A percentile compares a stretch with the other conserved stretches of the same genome.
phyloP scores from a whole-genome alignment of 495 filamentous ascomycete species.

The Talaromyces nanjingensis region DNA sequence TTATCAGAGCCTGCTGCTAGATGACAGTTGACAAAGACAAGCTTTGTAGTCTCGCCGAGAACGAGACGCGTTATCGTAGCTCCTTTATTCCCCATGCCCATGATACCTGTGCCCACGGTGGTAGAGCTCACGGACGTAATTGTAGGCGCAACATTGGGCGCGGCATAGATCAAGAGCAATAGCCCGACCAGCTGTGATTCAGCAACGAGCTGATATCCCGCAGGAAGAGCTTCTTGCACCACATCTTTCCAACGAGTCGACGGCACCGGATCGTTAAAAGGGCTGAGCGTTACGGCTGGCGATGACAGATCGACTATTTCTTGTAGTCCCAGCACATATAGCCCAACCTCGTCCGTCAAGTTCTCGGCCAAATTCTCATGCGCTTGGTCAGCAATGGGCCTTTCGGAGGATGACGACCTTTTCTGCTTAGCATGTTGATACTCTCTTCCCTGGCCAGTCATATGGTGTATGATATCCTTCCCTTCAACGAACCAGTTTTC shows the following conservation, averaged over 20 bases:
- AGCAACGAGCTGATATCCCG: slow-evolving; percentile 67
- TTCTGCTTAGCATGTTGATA: slow-evolving; percentile 18
- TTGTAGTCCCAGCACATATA: slow-evolving; percentile 88
- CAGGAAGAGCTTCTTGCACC: slow-evolving; percentile 62
- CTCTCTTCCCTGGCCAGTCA: neutral
- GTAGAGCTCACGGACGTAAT: slow-evolving; percentile 71
- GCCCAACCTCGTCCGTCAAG: slow-evolving; percentile 53
- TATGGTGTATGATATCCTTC: slow-evolving; percentile 38
- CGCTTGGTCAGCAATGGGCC: neutral
- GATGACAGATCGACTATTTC: slow-evolving; percentile 85
- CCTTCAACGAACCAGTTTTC: slow-evolving; percentile 78
- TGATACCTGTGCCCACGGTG: slow-evolving; percentile 76
- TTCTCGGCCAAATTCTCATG: slow-evolving; percentile 21
- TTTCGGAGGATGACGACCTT: neutral
- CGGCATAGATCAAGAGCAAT: slow-evolving; percentile 77
- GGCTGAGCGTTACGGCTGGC: slow-evolving; percentile 53
- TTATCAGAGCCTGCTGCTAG: slow-evolving; percentile 80
- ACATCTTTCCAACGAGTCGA: slow-evolving; percentile 74
- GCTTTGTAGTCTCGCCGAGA: slow-evolving; percentile 79
- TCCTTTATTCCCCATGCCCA: slow-evolving; percentile 95
- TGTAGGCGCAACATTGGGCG: slow-evolving; percentile 61
- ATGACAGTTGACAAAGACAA: slow-evolving; percentile 88
- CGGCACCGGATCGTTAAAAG: slow-evolving; percentile 64
- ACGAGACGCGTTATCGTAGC: slow-evolving; percentile 75
- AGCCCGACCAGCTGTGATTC: slow-evolving; percentile 83